phyloP scores from a whole-genome alignment of 192 early-diverging fungal genomes.

The Backusella macrospora region DNA sequence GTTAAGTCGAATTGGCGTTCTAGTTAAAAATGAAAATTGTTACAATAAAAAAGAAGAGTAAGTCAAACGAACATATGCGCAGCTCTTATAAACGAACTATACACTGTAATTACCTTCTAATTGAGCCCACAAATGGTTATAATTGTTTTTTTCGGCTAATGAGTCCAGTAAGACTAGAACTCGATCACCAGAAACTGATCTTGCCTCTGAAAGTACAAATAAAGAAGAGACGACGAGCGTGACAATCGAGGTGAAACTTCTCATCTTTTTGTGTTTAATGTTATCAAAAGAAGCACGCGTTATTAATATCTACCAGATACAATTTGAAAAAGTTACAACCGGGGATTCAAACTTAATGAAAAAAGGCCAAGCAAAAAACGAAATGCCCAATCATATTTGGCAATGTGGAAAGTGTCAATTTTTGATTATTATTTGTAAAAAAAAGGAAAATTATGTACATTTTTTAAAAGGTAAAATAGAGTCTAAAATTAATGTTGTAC shows the following conservation, averaged over 20 bases:
- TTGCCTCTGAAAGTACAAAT: constrained; percentile 40
- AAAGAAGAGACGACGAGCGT: constrained; percentile 16
- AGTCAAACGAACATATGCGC: background rate
- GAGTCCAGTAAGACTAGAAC: constrained; percentile 72
- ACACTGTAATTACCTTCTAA: constrained; percentile 49
- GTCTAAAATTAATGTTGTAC: constrained; percentile 11
- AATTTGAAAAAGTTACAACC: constrained; percentile 13
- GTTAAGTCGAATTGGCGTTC: constrained; percentile 65
- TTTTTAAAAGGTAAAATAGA: constrained; percentile 7
- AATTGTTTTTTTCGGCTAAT: constrained; percentile 45
- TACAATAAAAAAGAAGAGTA: background rate
- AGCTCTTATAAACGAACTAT: background rate
- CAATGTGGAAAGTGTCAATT: constrained; percentile 14
- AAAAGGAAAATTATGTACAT: background rate
- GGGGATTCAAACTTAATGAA: constrained; percentile 6
- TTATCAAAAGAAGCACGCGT: constrained; percentile 13
- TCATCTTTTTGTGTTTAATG: constrained; percentile 12
- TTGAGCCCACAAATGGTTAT: constrained; percentile 59
- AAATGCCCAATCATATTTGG: constrained; percentile 4
- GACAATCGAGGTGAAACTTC: constrained; percentile 15
- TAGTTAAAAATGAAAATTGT: constrained; percentile 29
- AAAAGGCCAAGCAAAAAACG: constrained; percentile 13
- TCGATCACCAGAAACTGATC: constrained; percentile 66
- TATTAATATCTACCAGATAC: background rate
- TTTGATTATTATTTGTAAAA: background rate